Base-by-base conservation (phyloP, 2,329 filamentous ascomycete species). In the Calonectria hongkongensis region DNA sequence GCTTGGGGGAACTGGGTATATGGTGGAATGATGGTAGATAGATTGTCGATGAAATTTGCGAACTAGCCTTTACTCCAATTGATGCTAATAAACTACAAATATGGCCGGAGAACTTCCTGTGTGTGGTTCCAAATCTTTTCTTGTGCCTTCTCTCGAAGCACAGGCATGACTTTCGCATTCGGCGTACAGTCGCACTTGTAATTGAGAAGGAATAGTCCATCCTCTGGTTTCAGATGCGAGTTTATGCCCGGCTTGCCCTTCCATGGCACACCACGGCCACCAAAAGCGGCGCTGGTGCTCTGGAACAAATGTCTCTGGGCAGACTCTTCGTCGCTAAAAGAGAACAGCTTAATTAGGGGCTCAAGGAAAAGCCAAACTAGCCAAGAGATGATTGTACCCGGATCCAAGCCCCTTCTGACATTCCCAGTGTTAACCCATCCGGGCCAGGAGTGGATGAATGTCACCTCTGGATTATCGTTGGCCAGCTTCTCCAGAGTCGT, bases 241-340 rank as follows among this genome's bases (percentile, higher is more conserved):
- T 83, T 84, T 0, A 81, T 27, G 7, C 82, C 83, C 8, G 74
- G 51, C 45, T 80, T 78, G 3, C 81, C 82, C 7, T 68, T 70
- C 83, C 83, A 85, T 2, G 79, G 75, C 4, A 82, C 75, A 1
- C 83, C 83, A 15, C 74, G 78, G 8, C 83, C 83, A 3, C 83
- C 83, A 76, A 81, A 85, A 8, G 75, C 78, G 72, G 83, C 81
- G 63, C 81, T 85, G 2, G 83, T 85, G 60, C 81, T 74, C 45
- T 81, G 76, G 63, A 84, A 85, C 70, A 85, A 66, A 50, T 84
- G 66, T 18, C 82, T 79, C 71, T 85, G 82, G 2, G 67, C 83
- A 36, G 81, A 82, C 64, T 78, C 81, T 18, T 84, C 80, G 25
- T 82, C 69, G 30, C 72, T 79, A 6, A 80, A 68, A 2, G 75